Percentiles rank a stretch among this genome's conserved stretches.
These are phyloP conservation scores for Xylariaceae sp. DNA, from an alignment of 2,329 filamentous ascomycete genomes.

Conservation along the genomic window DNA sequence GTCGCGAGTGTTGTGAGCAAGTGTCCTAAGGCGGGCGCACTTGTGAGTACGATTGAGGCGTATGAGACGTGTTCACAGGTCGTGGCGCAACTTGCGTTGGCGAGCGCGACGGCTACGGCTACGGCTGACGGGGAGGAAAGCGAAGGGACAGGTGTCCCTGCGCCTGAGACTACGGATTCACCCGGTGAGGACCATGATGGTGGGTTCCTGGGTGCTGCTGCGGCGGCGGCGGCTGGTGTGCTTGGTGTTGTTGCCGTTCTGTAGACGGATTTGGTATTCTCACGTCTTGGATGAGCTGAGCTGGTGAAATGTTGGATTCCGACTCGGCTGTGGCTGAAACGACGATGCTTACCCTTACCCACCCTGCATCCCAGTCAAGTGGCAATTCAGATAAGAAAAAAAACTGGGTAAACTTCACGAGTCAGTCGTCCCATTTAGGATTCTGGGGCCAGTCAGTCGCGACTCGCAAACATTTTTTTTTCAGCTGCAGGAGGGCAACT, in stretches of 20 bases:
- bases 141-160: background rate
- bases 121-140: background rate
- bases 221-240: slow-evolving; percentile 19
- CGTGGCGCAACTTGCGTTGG: slow-evolving; percentile 6
- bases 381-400: too few relatives aligned
- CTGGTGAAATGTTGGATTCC: background rate
- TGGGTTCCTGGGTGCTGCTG: slow-evolving; percentile 17
- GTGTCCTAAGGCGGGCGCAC: slow-evolving; percentile 17
- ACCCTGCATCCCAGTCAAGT: too few relatives aligned
- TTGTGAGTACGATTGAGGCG: slow-evolving; percentile 22
- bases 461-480: background rate
- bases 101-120: background rate
- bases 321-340: background rate
- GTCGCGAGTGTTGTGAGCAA: slow-evolving; percentile 19
- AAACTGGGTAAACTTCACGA: too few relatives aligned
- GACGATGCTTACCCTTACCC: too few relatives aligned
- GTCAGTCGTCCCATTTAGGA: too few relatives aligned
- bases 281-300: too few relatives aligned
- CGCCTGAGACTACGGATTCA: slow-evolving; percentile 4
- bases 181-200: slow-evolving; percentile 10
- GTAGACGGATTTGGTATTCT: background rate
- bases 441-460: too few relatives aligned
- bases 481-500: background rate
- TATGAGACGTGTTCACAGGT: slow-evolving; percentile 19
- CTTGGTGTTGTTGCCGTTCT: slow-evolving; percentile 18